Base-by-base conservation (phyloP, 345 rosid genomes). In the Salix caprea region DNA sequence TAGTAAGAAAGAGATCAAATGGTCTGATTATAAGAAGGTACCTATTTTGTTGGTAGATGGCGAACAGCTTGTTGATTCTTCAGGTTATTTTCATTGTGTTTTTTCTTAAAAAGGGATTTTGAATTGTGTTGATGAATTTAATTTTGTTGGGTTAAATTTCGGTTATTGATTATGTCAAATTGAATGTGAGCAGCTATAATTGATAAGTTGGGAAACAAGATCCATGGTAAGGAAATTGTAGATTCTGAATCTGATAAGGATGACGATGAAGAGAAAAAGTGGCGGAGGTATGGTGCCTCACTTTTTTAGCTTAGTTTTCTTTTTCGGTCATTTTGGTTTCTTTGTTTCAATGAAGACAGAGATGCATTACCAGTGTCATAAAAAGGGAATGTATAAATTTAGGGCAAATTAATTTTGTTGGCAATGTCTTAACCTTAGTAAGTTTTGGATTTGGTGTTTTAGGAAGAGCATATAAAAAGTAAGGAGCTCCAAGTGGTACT, bases 1-100 rank as follows among this genome's bases (percentile, higher is more conserved):
- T 60, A 90, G 79, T 73, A 94, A 94, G 79, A 94, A 92, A 72
- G 97, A 94, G 89, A 91, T 94, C 66, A 94, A 94, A 86, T 94
- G 95, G 97, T 94, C 98, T 85, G 91, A 90, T 67, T 92, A 91
- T 78, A 92, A 89, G 92, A 94, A 94, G 84, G 98, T 94, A 76
- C 98, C 97, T 19, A 88, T 94, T 73, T 84, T 94, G 75, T 84
- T 83, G 37, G 86, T 91, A 61, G 97, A 92, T 75, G 95, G 92
- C 78, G 92, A 88, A 82, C 91, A 85, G 72, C 79, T 93, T 91
- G 94, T 91, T 72, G 91, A 93, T 79, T 93, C 97, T 75, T 91
- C 97, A 87, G 97, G 97, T 92, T 54, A 36, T 71, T 36, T 7
- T 15, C 14, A 42, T 48, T 12, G 0, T 26, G 64, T 4, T 65